These are phyloP conservation scores for Pyrus pyrifolia DNA, from an alignment of 306 rosid genomes.

Conservation along the genomic window DNA sequence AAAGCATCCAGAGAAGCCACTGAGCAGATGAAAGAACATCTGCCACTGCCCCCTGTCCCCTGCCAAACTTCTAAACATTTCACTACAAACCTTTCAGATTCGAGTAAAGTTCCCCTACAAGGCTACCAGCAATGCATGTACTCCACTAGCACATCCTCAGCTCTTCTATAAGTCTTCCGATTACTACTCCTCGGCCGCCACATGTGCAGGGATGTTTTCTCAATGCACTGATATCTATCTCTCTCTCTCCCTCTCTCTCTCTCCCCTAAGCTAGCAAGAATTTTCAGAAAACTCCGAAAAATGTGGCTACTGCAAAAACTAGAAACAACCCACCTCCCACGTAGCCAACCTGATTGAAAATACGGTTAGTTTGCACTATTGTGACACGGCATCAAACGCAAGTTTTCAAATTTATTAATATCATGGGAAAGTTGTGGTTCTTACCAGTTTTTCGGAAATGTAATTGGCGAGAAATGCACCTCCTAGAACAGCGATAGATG, in stretches of 20 bases:
- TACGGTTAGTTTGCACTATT: conserved; percentile 4
- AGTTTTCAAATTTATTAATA: neutral
- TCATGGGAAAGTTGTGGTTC: conserved; percentile 11
- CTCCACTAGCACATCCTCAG: neutral
- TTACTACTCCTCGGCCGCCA: neutral
- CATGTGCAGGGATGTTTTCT: neutral
- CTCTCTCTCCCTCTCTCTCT: neutral
- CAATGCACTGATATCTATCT: neutral
- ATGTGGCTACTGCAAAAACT: conserved; percentile 79
- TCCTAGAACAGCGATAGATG: conserved; percentile 70
- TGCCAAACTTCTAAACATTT: neutral
- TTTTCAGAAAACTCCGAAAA: conserved; percentile 66
- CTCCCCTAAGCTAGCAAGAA: neutral
- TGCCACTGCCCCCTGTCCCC: neutral
- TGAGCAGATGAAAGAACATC: neutral
- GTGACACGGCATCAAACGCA: neutral
- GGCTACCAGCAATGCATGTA: neutral
- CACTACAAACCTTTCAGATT: neutral
- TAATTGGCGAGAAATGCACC: conserved; percentile 90
- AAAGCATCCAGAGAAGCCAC: neutral
- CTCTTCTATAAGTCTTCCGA: neutral
- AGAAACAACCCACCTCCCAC: conserved; percentile 82
- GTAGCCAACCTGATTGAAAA: conserved; percentile 77
- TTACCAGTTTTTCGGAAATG: conserved; percentile 95
- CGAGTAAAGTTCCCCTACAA: neutral